phyloP scores from a whole-genome alignment of 352 stramenopile genomes.

The Pythium biforme region DNA sequence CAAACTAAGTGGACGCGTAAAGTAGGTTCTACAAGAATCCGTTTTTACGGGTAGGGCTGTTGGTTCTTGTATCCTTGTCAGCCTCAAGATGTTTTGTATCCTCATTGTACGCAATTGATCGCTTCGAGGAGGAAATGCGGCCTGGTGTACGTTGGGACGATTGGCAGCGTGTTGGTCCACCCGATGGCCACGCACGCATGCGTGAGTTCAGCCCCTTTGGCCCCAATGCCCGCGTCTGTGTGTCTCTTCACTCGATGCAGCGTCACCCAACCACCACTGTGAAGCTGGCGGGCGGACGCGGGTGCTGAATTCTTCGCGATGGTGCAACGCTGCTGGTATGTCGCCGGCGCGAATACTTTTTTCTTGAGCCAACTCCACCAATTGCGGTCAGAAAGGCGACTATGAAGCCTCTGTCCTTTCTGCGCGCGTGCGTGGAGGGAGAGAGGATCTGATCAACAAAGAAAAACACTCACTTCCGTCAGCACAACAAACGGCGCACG shows the following conservation, averaged over 20 bases:
- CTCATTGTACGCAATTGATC: neutral
- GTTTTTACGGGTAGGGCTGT: neutral
- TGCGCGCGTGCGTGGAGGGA: slow-evolving; percentile 1
- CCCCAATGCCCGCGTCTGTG: neutral
- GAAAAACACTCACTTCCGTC: neutral
- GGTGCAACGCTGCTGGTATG: slow-evolving; percentile 7
- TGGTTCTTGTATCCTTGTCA: no score
- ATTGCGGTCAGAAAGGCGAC: slow-evolving; percentile 4
- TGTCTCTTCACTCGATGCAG: slow-evolving; percentile 16
- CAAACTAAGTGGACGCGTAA: neutral
- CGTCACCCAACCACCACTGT: neutral
- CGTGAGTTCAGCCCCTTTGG: neutral
- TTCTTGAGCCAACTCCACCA: neutral
- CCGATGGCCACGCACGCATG: slow-evolving; percentile 15
- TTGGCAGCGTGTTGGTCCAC: slow-evolving; percentile 5
- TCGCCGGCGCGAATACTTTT: slow-evolving; percentile 5
- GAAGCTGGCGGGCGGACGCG: neutral
- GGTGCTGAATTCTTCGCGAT: slow-evolving; percentile 1
- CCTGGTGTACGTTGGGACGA: slow-evolving; percentile 5
- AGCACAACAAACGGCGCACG: neutral
- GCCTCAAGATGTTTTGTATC: neutral
- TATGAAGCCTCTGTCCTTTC: neutral
- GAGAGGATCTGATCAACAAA: slow-evolving; percentile 7
- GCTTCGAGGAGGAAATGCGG: neutral
- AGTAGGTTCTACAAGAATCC: neutral